Base-by-base conservation (phyloP, 1,284 basidiomycete species). In the Thelephora terrestris region DNA sequence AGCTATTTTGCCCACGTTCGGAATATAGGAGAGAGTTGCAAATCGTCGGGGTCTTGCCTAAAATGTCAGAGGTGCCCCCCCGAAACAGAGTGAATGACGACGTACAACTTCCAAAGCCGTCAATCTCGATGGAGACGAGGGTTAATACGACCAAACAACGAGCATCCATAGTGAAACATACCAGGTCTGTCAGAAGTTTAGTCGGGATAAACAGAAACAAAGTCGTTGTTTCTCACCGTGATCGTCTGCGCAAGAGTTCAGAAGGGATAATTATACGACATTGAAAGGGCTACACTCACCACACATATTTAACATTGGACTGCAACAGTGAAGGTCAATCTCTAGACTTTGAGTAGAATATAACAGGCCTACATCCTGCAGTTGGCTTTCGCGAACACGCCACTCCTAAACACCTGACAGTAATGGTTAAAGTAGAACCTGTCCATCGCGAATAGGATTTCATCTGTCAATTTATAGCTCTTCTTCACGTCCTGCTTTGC, bases 381-480 rank as follows among this genome's bases (percentile, higher is more conserved):
- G 63, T 96, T 97, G 4, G 94, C 92, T 48, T 86, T 74, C 1
- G 91, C 90, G 64, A 98, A 99, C 0, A 91, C 91, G 7, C 94
- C 94, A 43, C 79, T 79, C 50, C 92, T 76, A 69, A 96, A 98
- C 46, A 73, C 66, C 47, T 83, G 76, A 57, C 90, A 93, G 66
- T 97, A 98, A 61, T 96, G 92, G 57, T 86, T 89, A 74, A 92
- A 93, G 62, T 79, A 81, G 60, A 85, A 90, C 43, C 92, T 76
- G 61, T 98, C 93, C 47, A 98, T 80, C n/a, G 88, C 85, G 5
- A 71, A 60, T 47, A 67, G 64, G 56, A 98, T 89, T 55, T 91
- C 88, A 2, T 79, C 70, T 0, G 86, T 87, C 7, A 96, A 63
- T 1, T 70, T 72, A 58, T 74, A 81, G 1, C 56, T 60, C 55